Evolutionary conservation across 345 rosid species (phyloP), one percentile per base, ranked within the genome.

Genomic region (Eucalyptus caleyi): DNA sequence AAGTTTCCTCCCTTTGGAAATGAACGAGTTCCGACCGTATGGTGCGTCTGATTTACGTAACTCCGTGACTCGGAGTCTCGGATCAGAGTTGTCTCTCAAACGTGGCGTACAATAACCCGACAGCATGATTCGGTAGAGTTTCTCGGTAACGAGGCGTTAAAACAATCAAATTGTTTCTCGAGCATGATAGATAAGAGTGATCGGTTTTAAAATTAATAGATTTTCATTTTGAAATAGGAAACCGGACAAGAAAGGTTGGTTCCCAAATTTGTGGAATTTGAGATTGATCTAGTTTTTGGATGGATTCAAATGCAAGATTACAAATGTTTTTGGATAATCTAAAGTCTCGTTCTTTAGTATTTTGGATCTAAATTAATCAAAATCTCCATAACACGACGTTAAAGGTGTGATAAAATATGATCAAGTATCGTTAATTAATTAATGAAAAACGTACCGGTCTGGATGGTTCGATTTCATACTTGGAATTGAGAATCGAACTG

Each of bases 381-480:
- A 56, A 56, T 56, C 62, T 56, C 30, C 0, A 0, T 10, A 10
- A 2, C 3, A 56, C 5, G 2, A 56, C 0, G 3, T 23, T 56
- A 56, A 56, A 56, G 1, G 13, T 23, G 3, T 56, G 21, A 56
- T 56, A 56, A 56, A 56, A 56, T 56, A 56, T 56, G 3, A 56
- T 56, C 3, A 56, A 56, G 6, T 56, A 56, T 56, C 6, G 2
- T 24, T 56, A 56, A 23, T 10, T 56, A 1, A 24, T 24, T 56
- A 56, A 24, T 56, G 1, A 23, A 56, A 56, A 56, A 56, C 0
- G 1, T 10, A 56, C 0, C 0, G 0, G 1, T 56, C 1, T 1
- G 3, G 6, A 56, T 56, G 12, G 6, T 56, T 56, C 6, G 2
- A 24, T 23, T 56, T 1, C 30, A 56, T 24, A 56, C 6, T 56